Evolutionary conservation across 352 stramenopile species (phyloP).

Genomic region (Pseudoperonospora humuli): DNA sequence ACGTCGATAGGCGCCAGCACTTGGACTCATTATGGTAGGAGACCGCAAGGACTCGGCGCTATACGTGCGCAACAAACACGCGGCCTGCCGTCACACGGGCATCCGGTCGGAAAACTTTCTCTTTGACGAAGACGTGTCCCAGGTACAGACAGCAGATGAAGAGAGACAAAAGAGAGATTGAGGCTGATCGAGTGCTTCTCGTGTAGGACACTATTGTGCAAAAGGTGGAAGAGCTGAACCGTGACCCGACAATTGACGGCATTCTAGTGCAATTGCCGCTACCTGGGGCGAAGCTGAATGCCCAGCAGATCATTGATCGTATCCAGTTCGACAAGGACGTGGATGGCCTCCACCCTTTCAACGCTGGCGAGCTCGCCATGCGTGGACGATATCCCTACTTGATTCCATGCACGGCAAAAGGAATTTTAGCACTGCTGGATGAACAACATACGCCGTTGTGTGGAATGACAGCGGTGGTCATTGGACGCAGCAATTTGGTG

Average conservation of each 20-base stretch:
- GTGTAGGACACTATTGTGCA: slow-evolving; percentile 43
- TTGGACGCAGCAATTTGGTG: slow-evolving; percentile 97
- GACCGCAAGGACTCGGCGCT: slow-evolving; percentile 92
- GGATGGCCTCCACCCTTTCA: slow-evolving; percentile 96
- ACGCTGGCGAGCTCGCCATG: slow-evolving; percentile 91
- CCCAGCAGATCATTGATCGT: slow-evolving; percentile 87
- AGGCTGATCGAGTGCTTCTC: not conserved
- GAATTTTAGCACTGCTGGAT: slow-evolving; percentile 95
- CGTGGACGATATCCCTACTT: slow-evolving; percentile 79
- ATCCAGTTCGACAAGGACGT: slow-evolving; percentile 97
- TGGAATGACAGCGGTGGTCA: slow-evolving; percentile 94
- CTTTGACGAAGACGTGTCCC: slow-evolving; percentile 48
- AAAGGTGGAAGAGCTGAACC: slow-evolving; percentile 71
- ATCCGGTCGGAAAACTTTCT: slow-evolving; percentile 89
- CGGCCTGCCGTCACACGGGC: slow-evolving; percentile 90
- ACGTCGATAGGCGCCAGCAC: slow-evolving; percentile 81
- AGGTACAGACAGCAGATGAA: no score
- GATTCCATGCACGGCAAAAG: slow-evolving; percentile 96
- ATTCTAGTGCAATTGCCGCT: slow-evolving; percentile 91
- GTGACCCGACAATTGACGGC: slow-evolving; percentile 67
- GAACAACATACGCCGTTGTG: slow-evolving; percentile 75
- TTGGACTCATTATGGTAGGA: slow-evolving; percentile 98
- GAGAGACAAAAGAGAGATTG: not conserved
- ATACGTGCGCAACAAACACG: slow-evolving; percentile 99
- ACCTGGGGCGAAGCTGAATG: slow-evolving; percentile 87